Evolutionary conservation across 179 eudicot species (phyloP).

Genomic region (Gypsophila paniculata): DNA sequence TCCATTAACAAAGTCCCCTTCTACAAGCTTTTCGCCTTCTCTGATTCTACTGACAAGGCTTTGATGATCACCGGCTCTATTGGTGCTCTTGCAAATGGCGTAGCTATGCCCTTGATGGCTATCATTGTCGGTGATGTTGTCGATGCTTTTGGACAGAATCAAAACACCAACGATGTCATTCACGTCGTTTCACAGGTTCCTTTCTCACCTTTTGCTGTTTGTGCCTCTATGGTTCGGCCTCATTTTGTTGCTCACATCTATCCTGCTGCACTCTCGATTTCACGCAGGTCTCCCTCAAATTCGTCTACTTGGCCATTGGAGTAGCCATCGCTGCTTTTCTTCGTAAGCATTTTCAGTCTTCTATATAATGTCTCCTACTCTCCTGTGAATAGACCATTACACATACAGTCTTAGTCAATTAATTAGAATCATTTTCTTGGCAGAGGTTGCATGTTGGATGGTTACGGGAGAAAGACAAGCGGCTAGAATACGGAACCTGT

Average conservation of each 20-base stretch:
- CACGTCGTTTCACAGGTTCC: constrained; percentile 49
- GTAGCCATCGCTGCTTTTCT: constrained; percentile 63
- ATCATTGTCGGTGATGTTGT: constrained; percentile 51
- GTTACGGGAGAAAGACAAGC: too few species aligned
- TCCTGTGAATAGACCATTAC: background rate
- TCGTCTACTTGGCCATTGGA: constrained; percentile 72
- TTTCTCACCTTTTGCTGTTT: background rate
- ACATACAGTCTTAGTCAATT: background rate
- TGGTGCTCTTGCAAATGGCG: constrained; percentile 60
- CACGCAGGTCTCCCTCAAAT: constrained; percentile 51
- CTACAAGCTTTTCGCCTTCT: constrained; percentile 55
- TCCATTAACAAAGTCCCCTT: constrained; percentile 36
- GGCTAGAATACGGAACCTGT: too few species aligned
- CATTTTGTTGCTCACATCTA: background rate
- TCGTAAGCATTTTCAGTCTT: constrained; percentile 47
- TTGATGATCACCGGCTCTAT: constrained; percentile 61
- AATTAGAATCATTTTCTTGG: too few species aligned
- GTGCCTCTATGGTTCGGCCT: background rate
- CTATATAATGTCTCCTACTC: background rate
- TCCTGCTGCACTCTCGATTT: background rate
- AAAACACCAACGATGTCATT: constrained; percentile 31
- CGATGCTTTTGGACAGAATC: constrained; percentile 57
- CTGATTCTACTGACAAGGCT: constrained; percentile 43
- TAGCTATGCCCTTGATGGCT: constrained; percentile 55
- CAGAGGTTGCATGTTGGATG: too few species aligned